Evolutionary conservation across 331 rosid species (phyloP).

Genomic region (Saraca asoca): DNA sequence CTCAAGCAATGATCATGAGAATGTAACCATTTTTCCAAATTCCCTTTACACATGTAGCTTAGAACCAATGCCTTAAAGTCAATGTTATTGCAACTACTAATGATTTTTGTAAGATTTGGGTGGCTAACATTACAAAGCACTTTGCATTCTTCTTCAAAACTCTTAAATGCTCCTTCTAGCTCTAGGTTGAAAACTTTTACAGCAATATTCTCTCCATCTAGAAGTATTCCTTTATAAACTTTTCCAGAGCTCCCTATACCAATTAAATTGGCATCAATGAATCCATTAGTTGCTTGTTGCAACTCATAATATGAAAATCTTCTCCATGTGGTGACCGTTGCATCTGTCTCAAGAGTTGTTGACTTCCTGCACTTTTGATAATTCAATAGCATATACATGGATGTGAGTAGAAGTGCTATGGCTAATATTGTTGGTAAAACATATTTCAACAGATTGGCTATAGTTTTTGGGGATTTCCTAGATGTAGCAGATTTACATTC

Average conservation of each 20-base stretch:
- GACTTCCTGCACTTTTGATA: neutral
- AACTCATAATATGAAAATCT: neutral
- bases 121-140: conserved; percentile 29
- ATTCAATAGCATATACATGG: neutral
- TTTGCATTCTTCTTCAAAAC: conserved; percentile 26
- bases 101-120: conserved; percentile 36
- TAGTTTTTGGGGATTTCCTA: neutral
- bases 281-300: neutral
- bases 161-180: neutral
- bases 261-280: neutral
- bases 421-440: neutral
- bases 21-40: conserved; percentile 31
- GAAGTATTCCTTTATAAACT: neutral
- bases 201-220: neutral
- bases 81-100: conserved; percentile 12
- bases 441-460: neutral
- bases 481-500: neutral
- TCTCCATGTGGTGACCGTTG: neutral
- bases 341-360: too few relatives aligned
- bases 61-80: too few relatives aligned
- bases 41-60: neutral
- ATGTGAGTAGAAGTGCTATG: neutral
- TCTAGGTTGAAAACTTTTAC: neutral
- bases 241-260: neutral
- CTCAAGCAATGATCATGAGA: neutral